Evolutionary conservation across 257 asterid species (phyloP).

Genomic region (Capsicum chinense): DNA sequence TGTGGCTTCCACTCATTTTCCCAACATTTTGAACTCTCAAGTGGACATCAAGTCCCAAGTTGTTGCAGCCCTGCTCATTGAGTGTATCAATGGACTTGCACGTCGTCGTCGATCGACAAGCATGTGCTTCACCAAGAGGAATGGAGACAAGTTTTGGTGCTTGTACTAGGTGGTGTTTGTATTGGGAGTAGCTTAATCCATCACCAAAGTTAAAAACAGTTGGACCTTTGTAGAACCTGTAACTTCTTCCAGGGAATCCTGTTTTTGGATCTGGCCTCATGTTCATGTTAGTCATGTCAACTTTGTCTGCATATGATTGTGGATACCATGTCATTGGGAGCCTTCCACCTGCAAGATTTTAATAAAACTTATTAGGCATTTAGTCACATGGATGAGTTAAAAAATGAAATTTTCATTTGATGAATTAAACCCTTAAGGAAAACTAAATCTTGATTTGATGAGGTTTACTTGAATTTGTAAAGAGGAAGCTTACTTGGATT

Average conservation of each 20-base stretch:
- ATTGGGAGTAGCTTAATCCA: slow-evolving; percentile 66
- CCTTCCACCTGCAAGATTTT: slow-evolving; percentile 59
- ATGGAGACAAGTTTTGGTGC: slow-evolving; percentile 52
- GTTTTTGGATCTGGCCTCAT: slow-evolving; percentile 75
- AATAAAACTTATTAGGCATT: neutral
- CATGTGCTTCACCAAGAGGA: slow-evolving; percentile 49
- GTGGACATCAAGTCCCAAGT: slow-evolving; percentile 42
- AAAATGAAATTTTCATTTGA: neutral
- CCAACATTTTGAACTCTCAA: slow-evolving; percentile 60
- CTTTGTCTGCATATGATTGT: slow-evolving; percentile 58
- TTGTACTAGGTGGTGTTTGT: slow-evolving; percentile 46
- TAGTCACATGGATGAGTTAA: neutral
- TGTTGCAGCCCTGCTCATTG: slow-evolving; percentile 41
- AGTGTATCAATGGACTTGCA: slow-evolving; percentile 50
- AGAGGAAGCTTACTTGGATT: slow-evolving; percentile 66
- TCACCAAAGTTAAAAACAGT: slow-evolving; percentile 68
- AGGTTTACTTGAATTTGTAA: no score
- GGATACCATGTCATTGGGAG: slow-evolving; percentile 99
- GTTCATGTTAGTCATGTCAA: slow-evolving; percentile 79
- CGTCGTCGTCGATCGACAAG: slow-evolving; percentile 41
- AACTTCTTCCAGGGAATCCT: slow-evolving; percentile 76
- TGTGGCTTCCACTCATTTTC: slow-evolving; percentile 54
- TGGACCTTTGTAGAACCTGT: slow-evolving; percentile 78
- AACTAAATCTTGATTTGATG: neutral
- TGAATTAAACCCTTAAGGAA: no score